These are phyloP conservation scores for Fusarium duplospermum DNA, from an alignment of 2,329 filamentous ascomycete genomes.

Conservation along the genomic window DNA sequence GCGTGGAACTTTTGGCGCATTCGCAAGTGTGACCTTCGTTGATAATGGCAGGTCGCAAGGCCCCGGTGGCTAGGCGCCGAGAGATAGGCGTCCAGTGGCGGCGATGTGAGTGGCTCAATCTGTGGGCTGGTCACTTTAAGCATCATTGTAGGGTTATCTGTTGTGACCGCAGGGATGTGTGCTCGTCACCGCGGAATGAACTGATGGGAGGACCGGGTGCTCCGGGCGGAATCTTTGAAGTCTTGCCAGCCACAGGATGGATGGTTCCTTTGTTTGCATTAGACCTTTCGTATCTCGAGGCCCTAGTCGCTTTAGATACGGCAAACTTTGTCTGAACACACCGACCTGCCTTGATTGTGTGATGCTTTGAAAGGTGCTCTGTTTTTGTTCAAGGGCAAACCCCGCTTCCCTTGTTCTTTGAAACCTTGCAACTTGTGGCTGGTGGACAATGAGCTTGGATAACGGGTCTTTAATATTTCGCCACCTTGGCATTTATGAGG, in stretches of 20 bases:
- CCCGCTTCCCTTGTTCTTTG: neutral
- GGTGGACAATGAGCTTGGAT: neutral
- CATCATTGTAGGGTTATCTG: conserved; percentile 37
- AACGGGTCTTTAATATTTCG: neutral
- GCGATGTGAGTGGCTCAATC: neutral
- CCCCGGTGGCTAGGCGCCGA: conserved; percentile 1
- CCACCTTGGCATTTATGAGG: neutral
- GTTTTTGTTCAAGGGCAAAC: neutral
- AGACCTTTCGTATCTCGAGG: neutral
- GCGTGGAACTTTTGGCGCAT: conserved; percentile 38
- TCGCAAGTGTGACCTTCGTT: conserved; percentile 34
- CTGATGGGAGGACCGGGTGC: conserved; percentile 10
- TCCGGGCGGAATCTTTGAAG: conserved; percentile 1
- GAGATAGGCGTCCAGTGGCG: neutral
- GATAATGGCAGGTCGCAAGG: conserved; percentile 44
- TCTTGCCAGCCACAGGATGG: neutral
- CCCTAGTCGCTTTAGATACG: neutral
- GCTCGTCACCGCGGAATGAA: conserved; percentile 13
- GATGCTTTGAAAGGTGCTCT: neutral
- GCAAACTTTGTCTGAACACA: neutral
- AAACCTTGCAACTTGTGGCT: neutral
- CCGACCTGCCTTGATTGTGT: neutral
- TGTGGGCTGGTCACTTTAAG: conserved; percentile 8
- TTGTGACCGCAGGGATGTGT: conserved; percentile 17
- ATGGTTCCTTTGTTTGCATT: neutral